Base-by-base conservation (phyloP, 768 basidiomycete species). In the Termitomyces sp. region DNA sequence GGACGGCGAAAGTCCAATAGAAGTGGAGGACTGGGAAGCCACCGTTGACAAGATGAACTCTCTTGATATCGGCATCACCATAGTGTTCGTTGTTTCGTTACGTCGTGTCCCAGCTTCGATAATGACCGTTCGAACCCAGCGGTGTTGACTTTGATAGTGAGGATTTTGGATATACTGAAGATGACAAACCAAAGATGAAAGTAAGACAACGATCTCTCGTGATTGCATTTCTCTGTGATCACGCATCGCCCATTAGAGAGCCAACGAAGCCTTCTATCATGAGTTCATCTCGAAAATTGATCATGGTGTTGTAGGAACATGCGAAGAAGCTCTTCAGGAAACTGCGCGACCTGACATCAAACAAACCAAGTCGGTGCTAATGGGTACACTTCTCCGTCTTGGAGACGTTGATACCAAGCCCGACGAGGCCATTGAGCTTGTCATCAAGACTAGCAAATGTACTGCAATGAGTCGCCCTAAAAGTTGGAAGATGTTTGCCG, bases 71-170 rank as follows among this genome's bases (percentile, higher is more conserved):
- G 69, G 73, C 12, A 65, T 95, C 46, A 83, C 84, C 3, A 75
- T 97, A 54, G 77, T 97, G 95, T 96, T 62, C n/a, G n/a, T n/a
- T n/a, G 26, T 31, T 41, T 36, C 52, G 2, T 47, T 48, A 9
- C 20, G 26, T 52, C 36, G 45, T 26, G 10, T 20, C 37, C 16
- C 5, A n/a, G 33, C 20, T 26, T 31, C 51, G 28, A 31, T 33
- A 57, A 33, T 61, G 29, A 52, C 41, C 57, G 42, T 49, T 46
- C 47, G 64, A 22, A n/a, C 34, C 34, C 62, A 95, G 93, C n/a
- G 93, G 94, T 5, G 79, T 94, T 44, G 91, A 94, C 70, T 95
- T 96, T 71, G 91, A 82, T 60, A 90, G 93, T 64, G 84, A 86
- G 37, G 81, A 84, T 20, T 70, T 81, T 13, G 81, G 72, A 0